A percentile compares a stretch with the other conserved stretches of the same genome.
phyloP scores from a whole-genome alignment of 768 basidiomycete genomes.

The Leccinum barrowsii region DNA sequence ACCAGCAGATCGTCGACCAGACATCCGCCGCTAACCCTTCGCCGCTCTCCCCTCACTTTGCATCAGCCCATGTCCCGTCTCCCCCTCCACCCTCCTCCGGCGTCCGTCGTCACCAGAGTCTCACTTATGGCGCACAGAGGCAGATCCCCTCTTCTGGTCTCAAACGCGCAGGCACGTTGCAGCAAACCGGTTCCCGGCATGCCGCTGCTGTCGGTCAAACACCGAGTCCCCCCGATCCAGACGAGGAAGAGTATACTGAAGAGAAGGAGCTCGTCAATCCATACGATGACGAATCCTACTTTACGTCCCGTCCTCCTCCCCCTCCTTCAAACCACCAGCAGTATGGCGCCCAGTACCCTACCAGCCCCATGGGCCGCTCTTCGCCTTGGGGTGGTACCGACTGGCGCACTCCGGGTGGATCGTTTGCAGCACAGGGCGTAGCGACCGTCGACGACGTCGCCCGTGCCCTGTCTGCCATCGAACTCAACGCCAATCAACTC shows the following conservation, averaged over 20 bases:
- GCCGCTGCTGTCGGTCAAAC: conserved; percentile 30
- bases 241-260: conserved; percentile 51
- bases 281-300: conserved; percentile 53
- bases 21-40: conserved; percentile 39
- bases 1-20: conserved; percentile 51
- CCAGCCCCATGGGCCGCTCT: conserved; percentile 57
- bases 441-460: conserved; percentile 69
- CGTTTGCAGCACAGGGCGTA: conserved; percentile 27
- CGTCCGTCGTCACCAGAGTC: conserved; percentile 76
- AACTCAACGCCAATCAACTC: conserved; percentile 41
- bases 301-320: conserved; percentile 38
- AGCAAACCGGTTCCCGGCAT: conserved; percentile 42
- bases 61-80: conserved; percentile 51
- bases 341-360: conserved; percentile 41
- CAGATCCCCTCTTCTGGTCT: conserved; percentile 51
- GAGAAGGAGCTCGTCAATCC: conserved; percentile 42
- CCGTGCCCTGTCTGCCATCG: conserved; percentile 66
- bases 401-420: conserved; percentile 49
- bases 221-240: conserved; percentile 49
- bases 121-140: conserved; percentile 66
- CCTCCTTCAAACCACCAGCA: conserved; percentile 40
- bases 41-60: conserved; percentile 64
- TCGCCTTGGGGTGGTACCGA: conserved; percentile 65
- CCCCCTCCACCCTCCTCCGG: conserved; percentile 68
- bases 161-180: conserved; percentile 72